These are phyloP conservation scores for Cyclotella atomus DNA, from an alignment of 108 stramenopile species.

Conservation along the genomic window DNA sequence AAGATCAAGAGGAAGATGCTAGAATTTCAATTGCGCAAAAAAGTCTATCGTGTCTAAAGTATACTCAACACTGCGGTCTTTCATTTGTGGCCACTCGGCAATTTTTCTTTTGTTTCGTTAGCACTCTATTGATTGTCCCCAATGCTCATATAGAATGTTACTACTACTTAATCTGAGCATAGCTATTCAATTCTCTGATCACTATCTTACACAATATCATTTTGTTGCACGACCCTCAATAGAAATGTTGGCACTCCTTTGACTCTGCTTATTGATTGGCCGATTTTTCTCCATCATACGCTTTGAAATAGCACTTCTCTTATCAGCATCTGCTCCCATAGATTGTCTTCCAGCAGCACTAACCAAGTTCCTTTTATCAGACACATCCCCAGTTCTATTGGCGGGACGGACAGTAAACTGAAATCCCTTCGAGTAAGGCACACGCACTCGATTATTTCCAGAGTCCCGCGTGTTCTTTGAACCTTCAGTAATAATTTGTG, in stretches of 20 bases:
- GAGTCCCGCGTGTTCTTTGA: constrained; percentile 25
- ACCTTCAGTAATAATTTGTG: constrained; percentile 38
- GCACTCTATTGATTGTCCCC: too few species aligned
- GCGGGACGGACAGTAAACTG: constrained; percentile 78
- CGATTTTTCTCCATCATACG: constrained; percentile 80
- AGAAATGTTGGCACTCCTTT: constrained; percentile 85
- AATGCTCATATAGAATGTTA: too few species aligned
- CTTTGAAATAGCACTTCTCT: constrained; percentile 65
- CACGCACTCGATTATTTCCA: constrained; percentile 82
- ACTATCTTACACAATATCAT: too few species aligned
- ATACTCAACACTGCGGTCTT: too few species aligned
- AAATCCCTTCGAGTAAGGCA: constrained; percentile 88
- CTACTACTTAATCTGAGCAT: too few species aligned
- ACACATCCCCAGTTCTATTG: constrained; percentile 52
- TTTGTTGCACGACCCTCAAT: constrained; percentile 83
- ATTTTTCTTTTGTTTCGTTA: too few species aligned
- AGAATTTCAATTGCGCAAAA: too few species aligned
- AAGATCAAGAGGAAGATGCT: too few species aligned
- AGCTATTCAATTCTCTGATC: too few species aligned
- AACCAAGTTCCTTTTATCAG: constrained; percentile 54
- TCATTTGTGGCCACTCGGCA: too few species aligned
- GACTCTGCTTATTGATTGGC: constrained; percentile 67
- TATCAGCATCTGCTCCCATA: constrained; percentile 44
- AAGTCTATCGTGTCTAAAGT: too few species aligned
- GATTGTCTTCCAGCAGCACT: constrained; percentile 41